These are phyloP conservation scores for Alnus glutinosa DNA, from an alignment of 306 rosid genomes.

Conservation along the genomic window DNA sequence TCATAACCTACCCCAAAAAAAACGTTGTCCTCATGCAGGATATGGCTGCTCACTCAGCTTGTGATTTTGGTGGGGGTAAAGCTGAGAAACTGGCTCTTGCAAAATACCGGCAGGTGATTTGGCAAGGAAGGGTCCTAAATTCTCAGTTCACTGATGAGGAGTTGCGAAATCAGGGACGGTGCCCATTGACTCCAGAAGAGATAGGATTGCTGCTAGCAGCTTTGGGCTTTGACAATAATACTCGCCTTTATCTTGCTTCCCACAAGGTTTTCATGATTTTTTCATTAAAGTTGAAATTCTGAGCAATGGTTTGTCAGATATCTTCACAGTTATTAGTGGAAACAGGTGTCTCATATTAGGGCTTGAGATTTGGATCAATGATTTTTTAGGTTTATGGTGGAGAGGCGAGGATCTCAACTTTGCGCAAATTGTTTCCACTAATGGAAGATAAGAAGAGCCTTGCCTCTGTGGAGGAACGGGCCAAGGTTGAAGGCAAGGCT, in stretches of 20 bases:
- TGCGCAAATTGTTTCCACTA: conserved; percentile 75
- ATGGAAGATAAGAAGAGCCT: conserved; percentile 97
- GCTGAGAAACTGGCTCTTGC: conserved; percentile 90
- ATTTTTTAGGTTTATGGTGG: conserved; percentile 87
- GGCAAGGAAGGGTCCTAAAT: conserved; percentile 99
- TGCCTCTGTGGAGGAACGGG: conserved; percentile 64
- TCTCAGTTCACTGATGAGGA: conserved; percentile 95
- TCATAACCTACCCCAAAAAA: neutral
- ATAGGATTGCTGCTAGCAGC: conserved; percentile 91
- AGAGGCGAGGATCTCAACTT: conserved; percentile 78
- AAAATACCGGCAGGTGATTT: conserved; percentile 85
- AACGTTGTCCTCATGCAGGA: conserved; percentile 46
- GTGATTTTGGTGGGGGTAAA: conserved; percentile 99
- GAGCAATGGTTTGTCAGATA: neutral
- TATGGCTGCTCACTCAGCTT: conserved; percentile 99
- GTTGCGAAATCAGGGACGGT: conserved; percentile 94
- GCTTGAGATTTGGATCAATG: neutral
- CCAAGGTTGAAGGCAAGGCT: conserved; percentile 84
- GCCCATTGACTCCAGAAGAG: conserved; percentile 98
- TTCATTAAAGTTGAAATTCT: neutral
- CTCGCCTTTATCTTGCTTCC: conserved; percentile 94
- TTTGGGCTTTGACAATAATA: conserved; percentile 87
- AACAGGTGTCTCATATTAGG: neutral
- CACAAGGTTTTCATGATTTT: conserved; percentile 73
- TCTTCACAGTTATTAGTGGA: neutral